A percentile compares a stretch with the other conserved stretches of the same genome.
phyloP scores from a whole-genome alignment of 345 rosid genomes.

The Aethionema arabicum region DNA sequence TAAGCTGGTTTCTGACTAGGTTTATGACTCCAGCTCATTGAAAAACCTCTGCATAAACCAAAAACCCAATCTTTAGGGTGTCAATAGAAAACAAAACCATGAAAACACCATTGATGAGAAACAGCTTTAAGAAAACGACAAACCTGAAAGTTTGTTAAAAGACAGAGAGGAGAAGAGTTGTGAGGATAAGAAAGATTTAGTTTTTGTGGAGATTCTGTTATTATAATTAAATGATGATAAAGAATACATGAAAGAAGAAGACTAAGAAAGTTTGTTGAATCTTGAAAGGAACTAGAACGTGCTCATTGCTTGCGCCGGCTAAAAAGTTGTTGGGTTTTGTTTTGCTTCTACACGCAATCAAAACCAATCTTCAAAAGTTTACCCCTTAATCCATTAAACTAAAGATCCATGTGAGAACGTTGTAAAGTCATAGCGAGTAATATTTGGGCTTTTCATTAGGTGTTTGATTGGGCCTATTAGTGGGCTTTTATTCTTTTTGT shows the following conservation, averaged over 20 bases:
- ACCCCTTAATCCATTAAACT: conserved; percentile 14
- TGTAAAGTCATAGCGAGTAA: conserved; percentile 1
- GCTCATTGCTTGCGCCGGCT: conserved; percentile 36
- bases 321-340: conserved; percentile 4
- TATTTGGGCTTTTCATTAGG: conserved; percentile 32
- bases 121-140: conserved; percentile 6
- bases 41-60: conserved; percentile 14
- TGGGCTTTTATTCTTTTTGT: not conserved
- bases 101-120: not conserved
- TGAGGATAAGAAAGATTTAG: not conserved
- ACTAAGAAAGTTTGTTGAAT: conserved; percentile 25
- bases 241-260: not conserved
- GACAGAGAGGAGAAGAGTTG: conserved; percentile 11
- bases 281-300: conserved; percentile 36
- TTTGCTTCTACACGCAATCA: conserved; percentile 19
- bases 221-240: not conserved
- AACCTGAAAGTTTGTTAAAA: conserved; percentile 20
- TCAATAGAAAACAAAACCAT: conserved; percentile 12
- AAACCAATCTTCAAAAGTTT: conserved; percentile 17
- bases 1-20: conserved; percentile 35
- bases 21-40: conserved; percentile 33
- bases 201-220: not conserved
- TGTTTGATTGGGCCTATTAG: not conserved
- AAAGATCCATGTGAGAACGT: conserved; percentile 10
- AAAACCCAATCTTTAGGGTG: conserved; percentile 7